These are phyloP conservation scores for Amanita fuliginea DNA, from an alignment of 768 basidiomycete species.

Conservation along the genomic window DNA sequence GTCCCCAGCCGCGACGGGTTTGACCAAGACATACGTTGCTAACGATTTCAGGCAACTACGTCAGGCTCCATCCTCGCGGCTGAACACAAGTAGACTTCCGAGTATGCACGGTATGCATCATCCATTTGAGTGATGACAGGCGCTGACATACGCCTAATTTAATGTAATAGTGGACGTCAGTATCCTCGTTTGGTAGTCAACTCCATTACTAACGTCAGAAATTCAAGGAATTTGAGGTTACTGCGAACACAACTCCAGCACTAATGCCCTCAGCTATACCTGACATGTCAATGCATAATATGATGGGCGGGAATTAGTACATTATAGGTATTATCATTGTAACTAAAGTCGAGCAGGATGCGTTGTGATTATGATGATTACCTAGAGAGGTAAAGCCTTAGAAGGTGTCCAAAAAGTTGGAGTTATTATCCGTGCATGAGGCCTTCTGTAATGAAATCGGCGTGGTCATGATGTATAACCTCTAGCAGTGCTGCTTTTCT, in stretches of 20 bases:
- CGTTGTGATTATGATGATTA: too few species aligned
- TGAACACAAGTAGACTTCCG: conserved; percentile 80
- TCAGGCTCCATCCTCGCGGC: conserved; percentile 53
- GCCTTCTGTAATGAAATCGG: too few species aligned
- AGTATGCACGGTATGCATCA: conserved; percentile 57
- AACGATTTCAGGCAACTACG: conserved; percentile 78
- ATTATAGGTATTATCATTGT: too few species aligned
- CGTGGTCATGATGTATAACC: too few species aligned
- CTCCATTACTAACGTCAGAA: background rate
- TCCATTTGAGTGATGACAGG: background rate
- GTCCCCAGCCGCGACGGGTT: conserved; percentile 61
- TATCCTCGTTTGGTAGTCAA: background rate
- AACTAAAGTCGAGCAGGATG: too few species aligned
- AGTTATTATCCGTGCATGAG: too few species aligned
- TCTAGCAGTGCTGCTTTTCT: too few species aligned
- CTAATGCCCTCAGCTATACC: conserved; percentile 1
- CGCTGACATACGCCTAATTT: background rate
- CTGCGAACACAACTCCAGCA: conserved; percentile 1
- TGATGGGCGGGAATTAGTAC: background rate
- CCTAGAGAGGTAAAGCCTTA: too few species aligned
- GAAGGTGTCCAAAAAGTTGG: too few species aligned
- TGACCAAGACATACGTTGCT: conserved; percentile 73
- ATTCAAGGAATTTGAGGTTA: conserved; percentile 3
- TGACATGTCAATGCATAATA: background rate
- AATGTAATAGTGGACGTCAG: conserved; percentile 5